Conservation (phyloP, 2,329 filamentous ascomycete species). For the Eutypella sp. region DNA sequence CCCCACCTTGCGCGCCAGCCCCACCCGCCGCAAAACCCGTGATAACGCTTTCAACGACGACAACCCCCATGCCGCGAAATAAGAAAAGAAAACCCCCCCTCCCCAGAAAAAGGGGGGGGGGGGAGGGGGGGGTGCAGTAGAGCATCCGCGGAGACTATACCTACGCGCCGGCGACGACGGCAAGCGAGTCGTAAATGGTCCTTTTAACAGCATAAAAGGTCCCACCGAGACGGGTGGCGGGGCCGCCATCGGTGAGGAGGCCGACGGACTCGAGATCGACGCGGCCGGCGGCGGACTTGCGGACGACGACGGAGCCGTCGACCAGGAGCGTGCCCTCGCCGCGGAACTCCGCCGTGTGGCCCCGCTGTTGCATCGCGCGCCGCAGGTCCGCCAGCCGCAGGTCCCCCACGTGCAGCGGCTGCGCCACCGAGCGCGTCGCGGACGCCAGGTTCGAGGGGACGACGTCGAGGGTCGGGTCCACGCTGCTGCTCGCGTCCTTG, state of each 20-base stretch:
- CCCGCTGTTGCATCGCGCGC: slow-evolving; percentile 73
- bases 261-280: slow-evolving; percentile 83
- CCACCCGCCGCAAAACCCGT: no score
- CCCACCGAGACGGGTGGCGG: slow-evolving; percentile 43
- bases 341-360: slow-evolving; percentile 85
- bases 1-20: no score
- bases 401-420: slow-evolving; percentile 92
- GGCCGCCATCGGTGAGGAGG: slow-evolving; percentile 37
- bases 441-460: slow-evolving; percentile 59
- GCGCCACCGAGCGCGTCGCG: slow-evolving; percentile 69
- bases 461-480: slow-evolving; percentile 48
- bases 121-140: no score
- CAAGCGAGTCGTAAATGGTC: slow-evolving; percentile 90
- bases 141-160: no score
- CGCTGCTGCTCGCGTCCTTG: slow-evolving; percentile 12
- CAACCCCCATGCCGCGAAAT: no score
- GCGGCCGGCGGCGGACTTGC: slow-evolving; percentile 79
- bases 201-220: slow-evolving; percentile 84
- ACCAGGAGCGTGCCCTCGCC: slow-evolving; percentile 90
- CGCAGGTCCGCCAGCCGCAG: slow-evolving; percentile 82
- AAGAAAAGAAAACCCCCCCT: no score
- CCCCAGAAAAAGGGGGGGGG: no score
- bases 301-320: slow-evolving; percentile 80
- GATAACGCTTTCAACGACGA: no score
- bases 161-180: slow-evolving; percentile 79